A percentile compares a stretch with the other conserved stretches of the same genome.
Conservation (phyloP, 1,284 basidiomycete species). For the Stereum hirsutum region DNA sequence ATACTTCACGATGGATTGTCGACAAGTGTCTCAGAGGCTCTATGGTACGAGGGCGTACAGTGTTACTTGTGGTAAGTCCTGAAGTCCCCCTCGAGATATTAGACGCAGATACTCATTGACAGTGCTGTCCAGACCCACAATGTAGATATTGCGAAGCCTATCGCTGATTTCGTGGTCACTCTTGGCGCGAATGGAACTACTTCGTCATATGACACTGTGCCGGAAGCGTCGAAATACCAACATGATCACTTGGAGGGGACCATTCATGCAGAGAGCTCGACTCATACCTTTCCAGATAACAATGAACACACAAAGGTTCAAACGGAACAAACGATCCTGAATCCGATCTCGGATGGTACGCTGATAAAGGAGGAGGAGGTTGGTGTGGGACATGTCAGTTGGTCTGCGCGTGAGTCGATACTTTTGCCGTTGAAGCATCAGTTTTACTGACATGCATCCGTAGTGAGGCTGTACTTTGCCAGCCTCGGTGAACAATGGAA, state of each 20-base stretch:
- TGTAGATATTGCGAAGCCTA: slow-evolving; percentile 45
- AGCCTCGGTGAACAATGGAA: slow-evolving; percentile 21
- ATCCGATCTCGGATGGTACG: slow-evolving; percentile 28
- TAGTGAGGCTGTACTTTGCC: slow-evolving; percentile 21
- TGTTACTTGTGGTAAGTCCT: slow-evolving; percentile 60
- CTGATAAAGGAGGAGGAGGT: slow-evolving; percentile 53
- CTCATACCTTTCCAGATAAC: slow-evolving; percentile 23
- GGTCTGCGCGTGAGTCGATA: slow-evolving; percentile 28
- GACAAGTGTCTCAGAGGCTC: slow-evolving; percentile 68
- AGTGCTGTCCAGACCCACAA: slow-evolving; percentile 60
- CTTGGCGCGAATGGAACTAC: slow-evolving; percentile 44
- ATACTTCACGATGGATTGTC: slow-evolving; percentile 71
- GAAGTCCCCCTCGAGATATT: background rate
- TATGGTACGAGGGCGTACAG: slow-evolving; percentile 57
- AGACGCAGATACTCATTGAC: background rate
- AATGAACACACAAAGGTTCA: slow-evolving; percentile 28
- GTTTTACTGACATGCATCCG: background rate
- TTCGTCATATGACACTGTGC: slow-evolving; percentile 34
- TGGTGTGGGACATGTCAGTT: slow-evolving; percentile 44
- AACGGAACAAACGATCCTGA: slow-evolving; percentile 18
- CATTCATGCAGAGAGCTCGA: too few relatives aligned
- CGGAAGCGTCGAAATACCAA: slow-evolving; percentile 32
- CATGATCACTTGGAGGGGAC: slow-evolving; percentile 27
- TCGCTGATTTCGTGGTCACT: slow-evolving; percentile 61
- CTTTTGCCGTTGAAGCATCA: slow-evolving; percentile 6